Evolutionary conservation across 208 protist genomes (phyloP).

Genomic region (Trypanosoma boissoni): DNA sequence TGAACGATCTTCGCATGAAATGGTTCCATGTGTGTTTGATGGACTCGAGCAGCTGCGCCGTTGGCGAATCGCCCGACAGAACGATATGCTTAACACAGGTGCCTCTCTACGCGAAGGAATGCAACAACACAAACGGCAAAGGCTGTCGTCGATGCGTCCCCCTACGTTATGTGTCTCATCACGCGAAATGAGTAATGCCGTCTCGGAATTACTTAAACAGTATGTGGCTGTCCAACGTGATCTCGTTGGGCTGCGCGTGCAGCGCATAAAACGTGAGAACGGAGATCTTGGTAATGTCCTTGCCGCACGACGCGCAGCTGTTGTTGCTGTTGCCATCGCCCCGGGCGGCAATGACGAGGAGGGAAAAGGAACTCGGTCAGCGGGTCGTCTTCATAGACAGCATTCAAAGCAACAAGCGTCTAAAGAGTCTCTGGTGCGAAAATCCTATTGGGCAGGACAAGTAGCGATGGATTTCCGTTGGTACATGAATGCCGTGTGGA

Average conservation of each 20-base stretch:
- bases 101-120: not conserved
- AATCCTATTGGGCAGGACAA: too few species aligned
- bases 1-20: constrained; percentile 6
- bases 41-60: constrained; percentile 12
- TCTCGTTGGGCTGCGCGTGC: constrained; percentile 40
- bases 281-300: not conserved
- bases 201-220: constrained; percentile 40
- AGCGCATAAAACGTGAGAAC: constrained; percentile 35
- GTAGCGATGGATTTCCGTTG: too few species aligned
- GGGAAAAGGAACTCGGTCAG: not conserved
- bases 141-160: not conserved
- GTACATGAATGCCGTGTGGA: too few species aligned
- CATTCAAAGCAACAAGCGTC: not conserved
- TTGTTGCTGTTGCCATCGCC: not conserved
- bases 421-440: too few species aligned
- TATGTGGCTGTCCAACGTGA: constrained; percentile 59
- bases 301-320: not conserved
- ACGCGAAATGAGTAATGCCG: constrained; percentile 32
- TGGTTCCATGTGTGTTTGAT: constrained; percentile 7
- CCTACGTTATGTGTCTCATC: constrained; percentile 10
- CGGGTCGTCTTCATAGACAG: not conserved
- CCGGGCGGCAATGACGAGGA: not conserved
- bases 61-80: constrained; percentile 12
- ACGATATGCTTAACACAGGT: not conserved
- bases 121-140: not conserved